Conservation (phyloP, 371 early-diverging fungal genomes). For the Rhizopus stolonifer region DNA sequence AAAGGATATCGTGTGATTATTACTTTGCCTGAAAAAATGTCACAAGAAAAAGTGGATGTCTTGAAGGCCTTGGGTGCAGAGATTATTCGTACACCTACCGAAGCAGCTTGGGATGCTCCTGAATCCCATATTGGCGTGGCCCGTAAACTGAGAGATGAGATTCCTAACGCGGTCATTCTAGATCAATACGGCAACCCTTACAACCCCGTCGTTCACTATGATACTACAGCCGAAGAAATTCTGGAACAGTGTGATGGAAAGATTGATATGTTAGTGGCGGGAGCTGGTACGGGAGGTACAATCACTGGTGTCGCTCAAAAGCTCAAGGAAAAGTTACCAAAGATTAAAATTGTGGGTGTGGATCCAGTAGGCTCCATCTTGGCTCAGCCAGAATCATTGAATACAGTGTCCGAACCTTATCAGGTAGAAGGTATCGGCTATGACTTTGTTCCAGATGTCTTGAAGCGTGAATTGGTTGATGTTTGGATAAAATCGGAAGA, state of each 20-base stretch:
- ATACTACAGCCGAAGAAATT: slow-evolving; percentile 65
- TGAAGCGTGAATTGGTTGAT: slow-evolving; percentile 62
- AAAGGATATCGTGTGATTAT: slow-evolving; percentile 56
- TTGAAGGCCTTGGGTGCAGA: slow-evolving; percentile 77
- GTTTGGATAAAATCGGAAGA: slow-evolving; percentile 76
- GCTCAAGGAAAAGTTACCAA: slow-evolving; percentile 56
- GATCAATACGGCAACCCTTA: slow-evolving; percentile 50
- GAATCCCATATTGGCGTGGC: slow-evolving; percentile 73
- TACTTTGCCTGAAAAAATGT: slow-evolving; percentile 74
- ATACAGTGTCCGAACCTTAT: background rate
- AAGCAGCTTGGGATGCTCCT: slow-evolving; percentile 69
- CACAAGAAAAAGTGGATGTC: slow-evolving; percentile 67
- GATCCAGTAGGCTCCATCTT: slow-evolving; percentile 69
- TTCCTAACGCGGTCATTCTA: slow-evolving; percentile 58
- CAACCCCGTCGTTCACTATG: slow-evolving; percentile 17
- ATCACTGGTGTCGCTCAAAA: slow-evolving; percentile 63
- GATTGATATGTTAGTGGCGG: slow-evolving; percentile 68
- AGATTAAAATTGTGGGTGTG: slow-evolving; percentile 65
- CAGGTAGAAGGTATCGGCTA: slow-evolving; percentile 80
- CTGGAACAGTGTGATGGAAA: slow-evolving; percentile 56
- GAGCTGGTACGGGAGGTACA: slow-evolving; percentile 72
- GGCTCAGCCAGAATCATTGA: slow-evolving; percentile 11
- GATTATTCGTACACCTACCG: slow-evolving; percentile 74
- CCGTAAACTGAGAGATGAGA: slow-evolving; percentile 55
- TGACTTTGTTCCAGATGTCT: slow-evolving; percentile 60